Evolutionary conservation across 2,329 filamentous ascomycete species (phyloP).

Genomic region (Cordyceps cicadae): DNA sequence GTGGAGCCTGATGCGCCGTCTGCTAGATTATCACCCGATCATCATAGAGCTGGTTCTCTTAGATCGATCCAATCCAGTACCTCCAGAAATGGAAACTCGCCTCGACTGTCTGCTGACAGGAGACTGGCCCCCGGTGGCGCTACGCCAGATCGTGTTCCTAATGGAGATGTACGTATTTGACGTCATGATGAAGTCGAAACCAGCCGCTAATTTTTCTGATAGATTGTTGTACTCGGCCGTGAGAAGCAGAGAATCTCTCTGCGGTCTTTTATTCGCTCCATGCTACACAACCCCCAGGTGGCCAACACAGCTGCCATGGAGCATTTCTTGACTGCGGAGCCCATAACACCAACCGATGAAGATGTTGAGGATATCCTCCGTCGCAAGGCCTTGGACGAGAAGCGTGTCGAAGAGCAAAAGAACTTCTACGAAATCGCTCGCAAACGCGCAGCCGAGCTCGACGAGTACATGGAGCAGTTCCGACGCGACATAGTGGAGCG

Average conservation of each 20-base stretch:
- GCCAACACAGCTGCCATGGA: constrained; percentile 74
- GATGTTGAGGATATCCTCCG: constrained; percentile 73
- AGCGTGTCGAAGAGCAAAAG: constrained; percentile 83
- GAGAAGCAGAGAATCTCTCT: constrained; percentile 89
- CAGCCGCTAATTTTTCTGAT: background rate
- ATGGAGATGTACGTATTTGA: constrained; percentile 16
- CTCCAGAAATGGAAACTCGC: constrained; percentile 21
- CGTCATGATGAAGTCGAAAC: background rate
- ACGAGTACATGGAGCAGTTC: constrained; percentile 96
- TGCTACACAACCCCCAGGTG: constrained; percentile 77
- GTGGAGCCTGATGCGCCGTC: constrained; percentile 19
- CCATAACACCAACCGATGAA: constrained; percentile 68
- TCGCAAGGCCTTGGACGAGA: constrained; percentile 76
- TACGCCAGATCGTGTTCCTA: constrained; percentile 17
- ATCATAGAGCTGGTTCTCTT: constrained; percentile 18
- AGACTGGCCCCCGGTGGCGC: constrained; percentile 19
- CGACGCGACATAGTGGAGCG: constrained; percentile 58
- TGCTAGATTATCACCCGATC: constrained; percentile 17
- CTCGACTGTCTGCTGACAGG: constrained; percentile 25
- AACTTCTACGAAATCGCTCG: constrained; percentile 93
- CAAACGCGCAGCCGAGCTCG: constrained; percentile 80
- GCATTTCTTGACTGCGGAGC: constrained; percentile 71
- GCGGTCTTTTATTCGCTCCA: constrained; percentile 77
- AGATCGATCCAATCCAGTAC: constrained; percentile 25
- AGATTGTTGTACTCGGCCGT: constrained; percentile 61